Evolutionary conservation across 169 alveolate species (phyloP), one percentile per base, ranked within the genome.

Genomic region (Plasmodium knowlesi): DNA sequence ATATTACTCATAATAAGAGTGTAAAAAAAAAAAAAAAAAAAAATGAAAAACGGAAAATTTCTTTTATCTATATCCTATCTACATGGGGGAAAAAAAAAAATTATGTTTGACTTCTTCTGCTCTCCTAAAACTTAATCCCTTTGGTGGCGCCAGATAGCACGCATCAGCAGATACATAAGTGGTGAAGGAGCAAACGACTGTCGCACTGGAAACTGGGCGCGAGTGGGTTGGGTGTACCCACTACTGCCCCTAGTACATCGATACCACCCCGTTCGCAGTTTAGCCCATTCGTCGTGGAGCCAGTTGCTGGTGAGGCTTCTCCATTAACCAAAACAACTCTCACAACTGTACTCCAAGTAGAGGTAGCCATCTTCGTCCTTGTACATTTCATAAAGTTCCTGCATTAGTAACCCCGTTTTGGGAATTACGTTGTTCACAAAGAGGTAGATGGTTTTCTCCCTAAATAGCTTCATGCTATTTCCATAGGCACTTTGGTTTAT

Each of bases 361-460:
- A 97, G 88, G 81, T 97, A 92, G 28, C 98, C 98, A 82, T 97
- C 98, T 16, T 96, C 98, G 8, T 97, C 96, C 57, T 92, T 96
- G 92, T 97, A 93, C 95, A 96, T 95, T 53, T 96, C 97, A 81
- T 92, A 97, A n/a, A 97, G 88, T n/a, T 97, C 98, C 54, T 97
- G 98, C 96, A 97, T 95, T 19, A 95, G 88, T 1, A 98, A 57
- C 14, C 97, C 97, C 12, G 98, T 94, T 79, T 96, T 96, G 12
- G 98, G 98, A 14, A 97, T 92, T 9, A 93, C 95, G 30, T 96
- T 96, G 39, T 95, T 95, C 46, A 97, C 98, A 83, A 96, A 97
- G 10, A 97, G 79, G 89, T 97, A 97, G n/a, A 97, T 86, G 0
- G 98, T 97, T 9, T 94, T 90, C 84, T 97, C 97, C 39, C 95